Conservation (phyloP, 179 eudicot genomes). For the Drosera spatulata region DNA sequence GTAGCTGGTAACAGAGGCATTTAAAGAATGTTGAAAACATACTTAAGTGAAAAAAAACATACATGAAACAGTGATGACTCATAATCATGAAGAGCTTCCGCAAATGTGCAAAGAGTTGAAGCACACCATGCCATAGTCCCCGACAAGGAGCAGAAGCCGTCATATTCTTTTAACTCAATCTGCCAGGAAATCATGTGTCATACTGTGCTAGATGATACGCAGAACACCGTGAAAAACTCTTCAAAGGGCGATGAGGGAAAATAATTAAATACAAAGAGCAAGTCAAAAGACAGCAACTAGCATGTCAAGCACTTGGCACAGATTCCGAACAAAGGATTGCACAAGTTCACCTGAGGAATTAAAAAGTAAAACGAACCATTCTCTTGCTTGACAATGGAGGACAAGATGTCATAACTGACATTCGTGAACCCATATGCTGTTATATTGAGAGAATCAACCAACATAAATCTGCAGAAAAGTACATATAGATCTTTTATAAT, state of each 20-base stretch:
- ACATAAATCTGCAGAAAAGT: slow-evolving; percentile 50
- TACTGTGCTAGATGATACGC: slow-evolving; percentile 7
- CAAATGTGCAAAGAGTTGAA: slow-evolving; percentile 29
- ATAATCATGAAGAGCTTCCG: slow-evolving; percentile 52
- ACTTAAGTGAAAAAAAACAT: slow-evolving; percentile 7
- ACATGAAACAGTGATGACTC: slow-evolving; percentile 66
- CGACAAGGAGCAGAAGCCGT: slow-evolving; percentile 46
- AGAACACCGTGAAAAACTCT: background rate
- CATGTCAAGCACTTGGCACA: background rate
- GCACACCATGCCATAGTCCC: slow-evolving; percentile 86
- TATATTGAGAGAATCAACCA: slow-evolving; percentile 45
- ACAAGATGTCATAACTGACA: slow-evolving; percentile 28
- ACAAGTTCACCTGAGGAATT: slow-evolving; percentile 72
- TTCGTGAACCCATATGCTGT: slow-evolving; percentile 72
- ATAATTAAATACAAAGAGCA: slow-evolving; percentile 4
- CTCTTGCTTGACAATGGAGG: slow-evolving; percentile 39
- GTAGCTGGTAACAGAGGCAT: too few species aligned
- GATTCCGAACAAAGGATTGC: slow-evolving; percentile 6
- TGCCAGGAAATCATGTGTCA: slow-evolving; percentile 22
- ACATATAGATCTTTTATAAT: slow-evolving; percentile 9
- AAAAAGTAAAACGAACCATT: slow-evolving; percentile 60
- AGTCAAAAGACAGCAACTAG: background rate
- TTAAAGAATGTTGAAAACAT: too few species aligned
- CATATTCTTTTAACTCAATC: slow-evolving; percentile 83
- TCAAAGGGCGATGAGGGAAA: background rate